Percentiles rank a stretch among this genome's conserved stretches.
phyloP scores from a whole-genome alignment of 2,329 filamentous ascomycete genomes.

The Aureobasidium sp. region DNA sequence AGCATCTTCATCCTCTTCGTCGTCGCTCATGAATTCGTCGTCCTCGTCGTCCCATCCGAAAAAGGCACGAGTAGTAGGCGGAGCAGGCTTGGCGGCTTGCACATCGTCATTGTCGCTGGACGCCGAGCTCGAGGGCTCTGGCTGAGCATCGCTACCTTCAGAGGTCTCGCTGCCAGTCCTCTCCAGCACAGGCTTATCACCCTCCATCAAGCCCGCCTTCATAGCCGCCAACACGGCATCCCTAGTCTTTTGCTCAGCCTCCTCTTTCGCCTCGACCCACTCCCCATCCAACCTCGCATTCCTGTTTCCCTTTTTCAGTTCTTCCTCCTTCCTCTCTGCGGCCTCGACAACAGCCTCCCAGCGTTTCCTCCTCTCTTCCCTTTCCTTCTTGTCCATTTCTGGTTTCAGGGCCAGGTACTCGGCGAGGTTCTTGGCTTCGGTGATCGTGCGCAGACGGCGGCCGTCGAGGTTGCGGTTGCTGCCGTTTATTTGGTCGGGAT shows the following conservation, averaged over 20 bases:
- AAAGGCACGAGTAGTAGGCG: slow-evolving; percentile 40
- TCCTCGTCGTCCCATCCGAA: slow-evolving; percentile 78
- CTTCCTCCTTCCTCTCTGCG: slow-evolving; percentile 75
- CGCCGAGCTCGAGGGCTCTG: slow-evolving; percentile 21
- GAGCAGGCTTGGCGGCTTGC: slow-evolving; percentile 31
- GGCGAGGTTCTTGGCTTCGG: slow-evolving; percentile 88
- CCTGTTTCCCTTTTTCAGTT: slow-evolving; percentile 66
- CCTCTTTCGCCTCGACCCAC: slow-evolving; percentile 94
- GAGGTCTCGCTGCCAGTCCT: slow-evolving; percentile 35
- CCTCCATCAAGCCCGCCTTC: slow-evolving; percentile 53
- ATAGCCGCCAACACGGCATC: slow-evolving; percentile 67
- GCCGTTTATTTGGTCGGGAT: slow-evolving; percentile 63
- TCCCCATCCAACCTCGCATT: slow-evolving; percentile 64
- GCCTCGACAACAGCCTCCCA: slow-evolving; percentile 86
- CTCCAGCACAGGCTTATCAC: slow-evolving; percentile 35
- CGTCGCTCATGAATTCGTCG: slow-evolving; percentile 45
- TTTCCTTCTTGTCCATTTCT: slow-evolving; percentile 92
- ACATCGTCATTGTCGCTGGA: slow-evolving; percentile 30
- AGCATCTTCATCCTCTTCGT: slow-evolving; percentile 40
- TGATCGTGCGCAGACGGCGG: slow-evolving; percentile 80
- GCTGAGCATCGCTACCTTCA: slow-evolving; percentile 32
- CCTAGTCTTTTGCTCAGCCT: slow-evolving; percentile 74
- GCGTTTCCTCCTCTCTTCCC: slow-evolving; percentile 72
- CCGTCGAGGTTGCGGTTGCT: slow-evolving; percentile 93
- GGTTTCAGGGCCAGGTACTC: slow-evolving; percentile 94